Percentiles rank a stretch among this genome's conserved stretches.
Conservation (phyloP, 805 yeast species). For the Metschnikowia gelsemii region DNA sequence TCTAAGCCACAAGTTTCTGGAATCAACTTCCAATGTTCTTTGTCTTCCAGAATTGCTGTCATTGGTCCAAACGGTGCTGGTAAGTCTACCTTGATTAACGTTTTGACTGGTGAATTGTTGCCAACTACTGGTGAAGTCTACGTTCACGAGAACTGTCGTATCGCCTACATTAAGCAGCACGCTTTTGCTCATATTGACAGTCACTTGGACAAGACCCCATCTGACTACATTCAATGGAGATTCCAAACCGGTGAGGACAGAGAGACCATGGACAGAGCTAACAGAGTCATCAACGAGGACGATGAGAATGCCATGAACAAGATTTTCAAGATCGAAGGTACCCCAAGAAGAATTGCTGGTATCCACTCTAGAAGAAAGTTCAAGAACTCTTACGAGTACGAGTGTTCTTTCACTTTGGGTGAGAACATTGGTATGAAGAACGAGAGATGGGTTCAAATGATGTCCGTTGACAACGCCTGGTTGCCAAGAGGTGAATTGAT, state of each 20-base stretch:
- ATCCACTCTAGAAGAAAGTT: constrained; percentile 97
- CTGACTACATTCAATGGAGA: constrained; percentile 99
- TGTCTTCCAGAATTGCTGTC: constrained; percentile 99
- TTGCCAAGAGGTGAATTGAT: constrained; percentile 98
- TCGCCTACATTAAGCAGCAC: constrained; percentile 99
- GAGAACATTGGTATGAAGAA: constrained; percentile 98
- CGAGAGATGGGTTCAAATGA: constrained; percentile 99
- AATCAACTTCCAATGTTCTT: constrained; percentile 97
- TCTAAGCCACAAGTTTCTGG: constrained; percentile 88
- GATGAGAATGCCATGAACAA: constrained; percentile 99
- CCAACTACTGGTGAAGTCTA: constrained; percentile 99
- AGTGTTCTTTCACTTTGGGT: constrained; percentile 96
- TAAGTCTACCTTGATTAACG: constrained; percentile 98
- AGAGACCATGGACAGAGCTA: constrained; percentile 99
- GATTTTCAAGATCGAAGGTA: constrained; percentile 98
- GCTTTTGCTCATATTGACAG: constrained; percentile 99
- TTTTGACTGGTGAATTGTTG: constrained; percentile 98
- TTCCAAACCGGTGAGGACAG: constrained; percentile 99
- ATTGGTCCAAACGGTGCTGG: constrained; percentile 99
- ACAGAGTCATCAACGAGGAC: constrained; percentile 94
- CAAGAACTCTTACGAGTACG: constrained; percentile 99
- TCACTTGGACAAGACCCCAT: constrained; percentile 98
- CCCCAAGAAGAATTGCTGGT: constrained; percentile 95
- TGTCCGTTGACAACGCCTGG: constrained; percentile 99
- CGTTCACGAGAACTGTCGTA: constrained; percentile 99